phyloP scores from a whole-genome alignment of 768 basidiomycete species.

The Cystobasidium onofrii region DNA sequence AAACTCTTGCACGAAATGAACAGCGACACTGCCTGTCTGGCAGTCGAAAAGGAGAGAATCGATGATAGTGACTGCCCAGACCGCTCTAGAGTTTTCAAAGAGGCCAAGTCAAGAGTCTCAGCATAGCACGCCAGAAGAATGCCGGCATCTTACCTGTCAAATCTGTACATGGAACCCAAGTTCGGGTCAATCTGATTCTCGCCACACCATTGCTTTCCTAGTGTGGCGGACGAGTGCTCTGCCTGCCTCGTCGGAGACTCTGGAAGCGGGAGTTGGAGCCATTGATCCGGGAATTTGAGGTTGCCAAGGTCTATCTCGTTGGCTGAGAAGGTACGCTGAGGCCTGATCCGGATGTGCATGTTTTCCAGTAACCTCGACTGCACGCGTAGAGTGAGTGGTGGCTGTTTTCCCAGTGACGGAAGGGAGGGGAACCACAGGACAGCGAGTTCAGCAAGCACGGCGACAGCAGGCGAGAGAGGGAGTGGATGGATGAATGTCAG shows the following conservation, averaged over 20 bases:
- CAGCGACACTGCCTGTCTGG: neutral
- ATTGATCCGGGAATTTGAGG: neutral
- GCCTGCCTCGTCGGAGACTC: neutral
- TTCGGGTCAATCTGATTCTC: neutral
- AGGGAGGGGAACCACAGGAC: neutral
- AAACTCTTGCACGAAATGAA: neutral
- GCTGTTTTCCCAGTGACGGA: neutral
- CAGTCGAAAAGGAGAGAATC: constrained; percentile 3
- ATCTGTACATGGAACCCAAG: neutral
- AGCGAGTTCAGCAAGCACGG: too few species aligned
- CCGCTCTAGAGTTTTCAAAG: neutral
- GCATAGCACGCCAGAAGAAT: neutral
- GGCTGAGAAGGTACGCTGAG: neutral
- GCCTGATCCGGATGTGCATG: constrained; percentile 1
- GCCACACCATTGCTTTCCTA: neutral
- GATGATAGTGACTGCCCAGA: constrained; percentile 7
- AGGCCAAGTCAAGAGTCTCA: neutral
- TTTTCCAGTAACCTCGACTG: neutral
- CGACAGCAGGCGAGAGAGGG: too few species aligned
- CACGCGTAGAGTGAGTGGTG: neutral
- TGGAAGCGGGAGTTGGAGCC: neutral
- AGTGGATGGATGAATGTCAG: too few species aligned
- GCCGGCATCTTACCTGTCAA: neutral
- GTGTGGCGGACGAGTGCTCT: neutral
- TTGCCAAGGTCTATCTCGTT: neutral